Evolutionary conservation across 768 basidiomycete species (phyloP), one percentile per base, ranked within the genome.

Genomic region (Amanita phalloides): DNA sequence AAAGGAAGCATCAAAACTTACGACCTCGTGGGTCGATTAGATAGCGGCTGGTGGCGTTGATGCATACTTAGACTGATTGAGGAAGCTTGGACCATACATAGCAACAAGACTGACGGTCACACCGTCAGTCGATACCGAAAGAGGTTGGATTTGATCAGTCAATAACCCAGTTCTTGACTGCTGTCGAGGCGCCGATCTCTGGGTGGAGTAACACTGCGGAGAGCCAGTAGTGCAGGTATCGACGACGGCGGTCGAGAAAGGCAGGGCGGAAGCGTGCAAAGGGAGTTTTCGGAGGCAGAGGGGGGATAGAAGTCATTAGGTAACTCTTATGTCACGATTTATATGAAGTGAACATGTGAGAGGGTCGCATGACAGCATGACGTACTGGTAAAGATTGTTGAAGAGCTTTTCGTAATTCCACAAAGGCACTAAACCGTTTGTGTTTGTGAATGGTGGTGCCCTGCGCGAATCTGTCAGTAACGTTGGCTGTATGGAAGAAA

Each of bases 261-360:
- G 75, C 76, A 0, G 80, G 76, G 9, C 86, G 70, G 59, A 82
- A 86, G 21, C 80, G 77, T 1, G 84, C 73, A 0, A 86, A 67
- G 0, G 85, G 78, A 0, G 77, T 73, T 66, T 87, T 88, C 0
- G 86, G 83, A 0, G 85, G 86, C 3, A 88, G 72, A 2, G 67
- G 44, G 2, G 84, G 84, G 13, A 88, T 64, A 46, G 71, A 71
- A 17, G 68, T 64, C 11, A 70, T 70, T 42, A 74, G 69, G 41
- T 71, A 66, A 7, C 62, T 64, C 76, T 83, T 62, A 3, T 57
- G 30, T 9, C 51, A 48, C 41, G 53, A 37, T 32, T 7, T 48
- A 11, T 28, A 53, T 35, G 17, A 17, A 17, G 41, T 53, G 4
- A 43, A 54, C 7, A 6, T 28, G 6, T 3, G 26, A 28, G 3